A percentile compares a stretch with the other conserved stretches of the same genome.
phyloP scores from a whole-genome alignment of 192 early-diverging fungal genomes.

The Coemansia sp. region DNA sequence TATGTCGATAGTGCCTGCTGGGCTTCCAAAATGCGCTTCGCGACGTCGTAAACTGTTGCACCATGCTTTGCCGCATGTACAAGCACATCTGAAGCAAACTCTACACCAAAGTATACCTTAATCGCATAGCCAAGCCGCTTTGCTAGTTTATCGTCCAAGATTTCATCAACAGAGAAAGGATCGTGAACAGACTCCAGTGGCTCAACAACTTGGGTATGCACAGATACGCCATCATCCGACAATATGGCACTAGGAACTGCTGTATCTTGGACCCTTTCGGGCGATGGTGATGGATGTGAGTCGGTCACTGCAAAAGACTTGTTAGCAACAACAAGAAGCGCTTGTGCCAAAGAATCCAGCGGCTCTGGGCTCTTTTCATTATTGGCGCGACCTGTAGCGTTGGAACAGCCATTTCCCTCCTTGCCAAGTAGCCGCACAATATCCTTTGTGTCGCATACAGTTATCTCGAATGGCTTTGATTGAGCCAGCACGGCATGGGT shows the following conservation, averaged over 20 bases:
- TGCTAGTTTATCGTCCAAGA: conserved; percentile 59
- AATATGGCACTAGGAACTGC: background rate
- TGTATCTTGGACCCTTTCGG: background rate
- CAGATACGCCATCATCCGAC: conserved; percentile 19
- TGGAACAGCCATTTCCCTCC: background rate
- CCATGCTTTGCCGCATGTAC: conserved; percentile 54
- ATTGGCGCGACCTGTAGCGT: too few relatives aligned
- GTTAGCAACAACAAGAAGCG: conserved; percentile 47
- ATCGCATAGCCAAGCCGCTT: conserved; percentile 79
- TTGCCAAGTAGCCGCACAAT: conserved; percentile 18
- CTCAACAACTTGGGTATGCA: conserved; percentile 49
- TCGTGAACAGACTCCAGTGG: conserved; percentile 42
- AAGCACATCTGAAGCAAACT: conserved; percentile 67
- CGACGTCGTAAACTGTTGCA: conserved; percentile 50
- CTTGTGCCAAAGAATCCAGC: conserved; percentile 30
- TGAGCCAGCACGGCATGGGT: conserved; percentile 78
- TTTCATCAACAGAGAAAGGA: conserved; percentile 31
- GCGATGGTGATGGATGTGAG: conserved; percentile 12
- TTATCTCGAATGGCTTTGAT: conserved; percentile 79
- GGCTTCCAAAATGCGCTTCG: conserved; percentile 58
- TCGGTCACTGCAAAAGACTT: conserved; percentile 50
- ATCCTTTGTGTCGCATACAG: conserved; percentile 27
- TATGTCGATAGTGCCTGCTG: conserved; percentile 59
- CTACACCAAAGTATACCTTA: conserved; percentile 78
- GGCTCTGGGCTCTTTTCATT: conserved; percentile 1